Evolutionary conservation across 2,329 filamentous ascomycete species (phyloP), one percentile per base, ranked within the genome.

Genomic region (Xylaria polymorpha): DNA sequence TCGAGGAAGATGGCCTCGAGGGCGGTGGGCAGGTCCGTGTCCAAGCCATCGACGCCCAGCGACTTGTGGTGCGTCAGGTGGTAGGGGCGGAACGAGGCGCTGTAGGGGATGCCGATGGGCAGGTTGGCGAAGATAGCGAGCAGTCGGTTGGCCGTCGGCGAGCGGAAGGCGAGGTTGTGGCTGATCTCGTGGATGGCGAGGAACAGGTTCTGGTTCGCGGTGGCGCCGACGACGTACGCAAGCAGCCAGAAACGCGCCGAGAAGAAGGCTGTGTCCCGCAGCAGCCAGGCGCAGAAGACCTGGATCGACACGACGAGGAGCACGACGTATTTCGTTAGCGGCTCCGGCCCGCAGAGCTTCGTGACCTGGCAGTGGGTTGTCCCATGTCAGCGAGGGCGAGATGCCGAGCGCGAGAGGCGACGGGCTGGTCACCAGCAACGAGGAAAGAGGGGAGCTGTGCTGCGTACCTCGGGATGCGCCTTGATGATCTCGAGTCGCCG

Each of bases 41-140:
- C 96, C 51, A 99, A 89, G 66, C 96, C 96, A 77, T 97, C 93
- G 60, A 99, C 95, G 70, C 96, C 96, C 61, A 99, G 91, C 44
- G 94, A 97, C 85, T 99, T 99, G 88, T 99, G 96, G 83, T 99
- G 96, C 1, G 96, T 99, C 48, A 99, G 90, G 80, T 99, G 96
- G 85, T 99, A 99, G 4, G 96, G 96, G 77, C 96, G 87, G 85
- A 99, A 99, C 0, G 94, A 95, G 73, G 96, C 96, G 79, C 94
- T 97, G 80, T 99, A 99, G 5, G 96, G 96, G 62, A 98, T 87
- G 56, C 93, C 96, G 79, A 99, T 99, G 57, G 96, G 96, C 56
- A 99, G 84, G 81, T 99, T 99, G 70, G 96, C 96, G 79, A 98
- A 89, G 70, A 99, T 92, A 73, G 96, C 96, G 73, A 98, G 87